phyloP scores from a whole-genome alignment of 495 filamentous ascomycete species.

The Margaritispora aquatica region DNA sequence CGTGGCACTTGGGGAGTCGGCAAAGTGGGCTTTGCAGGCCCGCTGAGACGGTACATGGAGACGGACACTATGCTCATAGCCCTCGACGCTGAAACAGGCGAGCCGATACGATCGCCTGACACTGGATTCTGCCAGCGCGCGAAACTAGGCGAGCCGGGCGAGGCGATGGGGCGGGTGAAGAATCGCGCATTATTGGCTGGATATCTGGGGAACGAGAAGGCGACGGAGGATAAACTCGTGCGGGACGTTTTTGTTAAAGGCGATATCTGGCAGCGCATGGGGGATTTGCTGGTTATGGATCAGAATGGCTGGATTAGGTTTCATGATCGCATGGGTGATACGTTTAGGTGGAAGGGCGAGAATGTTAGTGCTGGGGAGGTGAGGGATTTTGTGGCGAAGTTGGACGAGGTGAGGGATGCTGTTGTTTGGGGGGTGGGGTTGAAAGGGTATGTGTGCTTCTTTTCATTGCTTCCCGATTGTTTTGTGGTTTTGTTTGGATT shows the following conservation, averaged over 20 bases:
- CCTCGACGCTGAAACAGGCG: slow-evolving; percentile 12
- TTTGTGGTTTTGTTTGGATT: too few relatives aligned
- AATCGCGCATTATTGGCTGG: slow-evolving; percentile 22
- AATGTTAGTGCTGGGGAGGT: slow-evolving; percentile 26
- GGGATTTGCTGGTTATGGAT: slow-evolving; percentile 22
- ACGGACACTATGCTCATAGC: slow-evolving; percentile 19
- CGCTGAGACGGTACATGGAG: slow-evolving; percentile 18
- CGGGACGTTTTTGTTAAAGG: slow-evolving; percentile 22
- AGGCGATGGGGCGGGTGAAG: slow-evolving; percentile 24
- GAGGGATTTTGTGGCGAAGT: slow-evolving; percentile 40
- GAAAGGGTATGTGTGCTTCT: slow-evolving; percentile 25
- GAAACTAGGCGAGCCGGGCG: slow-evolving; percentile 17
- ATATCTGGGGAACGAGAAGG: slow-evolving; percentile 20
- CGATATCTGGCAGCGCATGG: slow-evolving; percentile 22
- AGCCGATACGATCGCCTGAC: slow-evolving; percentile 16
- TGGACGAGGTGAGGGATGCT: slow-evolving; percentile 41
- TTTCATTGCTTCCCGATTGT: too few relatives aligned
- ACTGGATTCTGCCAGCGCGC: slow-evolving; percentile 22
- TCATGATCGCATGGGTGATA: slow-evolving; percentile 26
- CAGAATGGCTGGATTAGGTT: slow-evolving; percentile 22
- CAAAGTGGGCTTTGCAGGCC: slow-evolving; percentile 23
- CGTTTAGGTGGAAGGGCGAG: slow-evolving; percentile 26
- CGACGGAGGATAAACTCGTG: slow-evolving; percentile 22
- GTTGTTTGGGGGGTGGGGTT: slow-evolving; percentile 46
- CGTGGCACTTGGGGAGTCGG: slow-evolving; percentile 14